A percentile compares a stretch with the other conserved stretches of the same genome.
Evolutionary conservation across 805 yeast species (phyloP).

Genomic region (Hanseniaspora taiwanica): DNA sequence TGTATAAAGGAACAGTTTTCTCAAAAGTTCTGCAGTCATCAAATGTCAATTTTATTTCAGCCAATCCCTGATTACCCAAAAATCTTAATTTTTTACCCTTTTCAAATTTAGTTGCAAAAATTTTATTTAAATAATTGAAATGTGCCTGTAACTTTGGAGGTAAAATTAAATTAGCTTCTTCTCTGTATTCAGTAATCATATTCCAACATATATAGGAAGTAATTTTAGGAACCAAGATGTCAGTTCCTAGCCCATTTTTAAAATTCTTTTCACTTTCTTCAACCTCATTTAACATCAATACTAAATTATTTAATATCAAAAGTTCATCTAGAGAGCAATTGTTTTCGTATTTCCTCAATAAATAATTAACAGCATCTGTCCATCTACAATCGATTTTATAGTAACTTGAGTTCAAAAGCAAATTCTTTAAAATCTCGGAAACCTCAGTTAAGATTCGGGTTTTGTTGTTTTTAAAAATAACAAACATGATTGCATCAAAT

Average conservation of each 20-base stretch:
- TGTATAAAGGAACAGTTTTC: slow-evolving; percentile 3
- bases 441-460: slow-evolving; percentile 16
- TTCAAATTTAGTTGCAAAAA: slow-evolving; percentile 21
- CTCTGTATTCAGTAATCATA: slow-evolving; percentile 23
- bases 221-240: slow-evolving; percentile 32
- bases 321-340: neutral
- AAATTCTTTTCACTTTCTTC: slow-evolving; percentile 37
- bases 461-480: slow-evolving; percentile 12
- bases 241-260: slow-evolving; percentile 11
- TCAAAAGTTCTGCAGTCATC: slow-evolving; percentile 26
- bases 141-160: slow-evolving; percentile 34
- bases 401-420: no score
- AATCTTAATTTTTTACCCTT: slow-evolving; percentile 46
- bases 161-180: slow-evolving; percentile 25
- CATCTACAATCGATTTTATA: no score
- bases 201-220: slow-evolving; percentile 83
- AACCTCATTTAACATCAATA: slow-evolving; percentile 75
- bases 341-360: slow-evolving; percentile 11
- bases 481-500: slow-evolving; percentile 14
- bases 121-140: slow-evolving; percentile 30
- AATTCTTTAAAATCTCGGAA: slow-evolving; percentile 12
- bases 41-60: slow-evolving; percentile 45
- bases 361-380: slow-evolving; percentile 12
- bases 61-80: slow-evolving; percentile 47
- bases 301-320: slow-evolving; percentile 35